Percentiles rank a stretch among this genome's conserved stretches.
Conservation (phyloP, 805 yeast species). For the Metschnikowia hibisci region DNA sequence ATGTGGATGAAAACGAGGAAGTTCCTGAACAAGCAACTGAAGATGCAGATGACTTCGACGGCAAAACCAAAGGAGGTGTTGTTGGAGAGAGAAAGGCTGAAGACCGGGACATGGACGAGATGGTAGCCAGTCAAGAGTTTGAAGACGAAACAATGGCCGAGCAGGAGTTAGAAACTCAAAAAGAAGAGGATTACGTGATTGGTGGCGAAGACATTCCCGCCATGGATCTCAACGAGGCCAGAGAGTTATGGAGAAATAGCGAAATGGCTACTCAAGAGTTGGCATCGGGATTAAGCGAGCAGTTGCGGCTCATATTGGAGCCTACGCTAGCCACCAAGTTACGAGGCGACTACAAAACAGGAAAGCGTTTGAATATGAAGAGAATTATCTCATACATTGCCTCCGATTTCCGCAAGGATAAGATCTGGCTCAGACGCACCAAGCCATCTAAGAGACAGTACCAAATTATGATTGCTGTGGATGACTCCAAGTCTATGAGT, state of each 20-base stretch:
- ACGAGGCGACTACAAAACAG: slow-evolving; percentile 94
- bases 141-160: slow-evolving; percentile 20
- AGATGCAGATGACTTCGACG: slow-evolving; percentile 42
- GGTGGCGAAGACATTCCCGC: slow-evolving; percentile 38
- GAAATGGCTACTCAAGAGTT: slow-evolving; percentile 84
- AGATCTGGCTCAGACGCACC: slow-evolving; percentile 96
- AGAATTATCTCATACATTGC: slow-evolving; percentile 97
- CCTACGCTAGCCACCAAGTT: slow-evolving; percentile 96
- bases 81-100: slow-evolving; percentile 44
- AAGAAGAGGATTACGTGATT: slow-evolving; percentile 19
- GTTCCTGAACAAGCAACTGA: slow-evolving; percentile 22
- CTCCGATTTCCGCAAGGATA: slow-evolving; percentile 93
- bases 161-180: slow-evolving; percentile 10
- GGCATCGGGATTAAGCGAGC: slow-evolving; percentile 86
- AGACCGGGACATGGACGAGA: slow-evolving; percentile 15
- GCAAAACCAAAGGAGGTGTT: slow-evolving; percentile 48
- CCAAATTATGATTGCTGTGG: slow-evolving; percentile 96
- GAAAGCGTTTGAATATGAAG: slow-evolving; percentile 95
- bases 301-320: slow-evolving; percentile 83
- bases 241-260: slow-evolving; percentile 76
- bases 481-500: slow-evolving; percentile 96
- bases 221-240: slow-evolving; percentile 59
- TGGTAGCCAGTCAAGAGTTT: slow-evolving; percentile 23
- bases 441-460: slow-evolving; percentile 97
- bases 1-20: slow-evolving; percentile 29